A percentile compares a stretch with the other conserved stretches of the same genome.
Conservation (phyloP, 805 yeast species). For the Debaryomyces prosopidis region DNA sequence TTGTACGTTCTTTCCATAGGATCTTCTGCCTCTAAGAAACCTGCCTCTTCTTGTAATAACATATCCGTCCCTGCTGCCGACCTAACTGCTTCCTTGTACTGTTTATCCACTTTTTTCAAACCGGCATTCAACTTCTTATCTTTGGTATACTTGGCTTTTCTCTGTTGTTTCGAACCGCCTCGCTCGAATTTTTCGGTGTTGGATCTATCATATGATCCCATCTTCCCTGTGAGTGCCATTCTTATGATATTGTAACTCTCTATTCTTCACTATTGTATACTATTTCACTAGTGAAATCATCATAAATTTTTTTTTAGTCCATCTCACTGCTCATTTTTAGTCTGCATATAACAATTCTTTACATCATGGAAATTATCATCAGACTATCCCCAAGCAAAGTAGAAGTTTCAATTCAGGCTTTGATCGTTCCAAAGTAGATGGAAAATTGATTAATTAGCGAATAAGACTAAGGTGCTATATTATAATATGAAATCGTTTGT, state of each 20-base stretch:
- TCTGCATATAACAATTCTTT: constrained; percentile 1
- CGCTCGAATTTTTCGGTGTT: constrained; percentile 29
- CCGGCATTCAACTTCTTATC: constrained; percentile 66
- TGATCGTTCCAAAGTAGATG: neutral
- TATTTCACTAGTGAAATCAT: constrained; percentile 24
- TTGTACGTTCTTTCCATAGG: constrained; percentile 86
- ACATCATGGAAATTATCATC: too few relatives aligned
- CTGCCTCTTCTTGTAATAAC: constrained; percentile 79
- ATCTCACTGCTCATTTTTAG: neutral
- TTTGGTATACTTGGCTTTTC: constrained; percentile 39
- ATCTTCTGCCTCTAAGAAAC: constrained; percentile 90
- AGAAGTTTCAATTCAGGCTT: neutral
- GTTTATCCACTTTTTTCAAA: constrained; percentile 65
- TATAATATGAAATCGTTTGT: neutral
- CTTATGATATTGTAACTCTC: constrained; percentile 3
- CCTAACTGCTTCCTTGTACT: constrained; percentile 74
- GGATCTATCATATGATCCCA: constrained; percentile 19
- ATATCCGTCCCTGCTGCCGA: constrained; percentile 87
- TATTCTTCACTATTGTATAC: neutral
- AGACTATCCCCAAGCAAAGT: too few relatives aligned
- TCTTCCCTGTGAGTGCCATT: constrained; percentile 20
- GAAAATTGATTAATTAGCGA: neutral
- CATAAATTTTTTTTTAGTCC: constrained; percentile 32
- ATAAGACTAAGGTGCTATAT: neutral
- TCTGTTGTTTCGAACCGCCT: constrained; percentile 15